Base-by-base conservation (phyloP, 805 yeast genomes). In the Myxozyma udenii region DNA sequence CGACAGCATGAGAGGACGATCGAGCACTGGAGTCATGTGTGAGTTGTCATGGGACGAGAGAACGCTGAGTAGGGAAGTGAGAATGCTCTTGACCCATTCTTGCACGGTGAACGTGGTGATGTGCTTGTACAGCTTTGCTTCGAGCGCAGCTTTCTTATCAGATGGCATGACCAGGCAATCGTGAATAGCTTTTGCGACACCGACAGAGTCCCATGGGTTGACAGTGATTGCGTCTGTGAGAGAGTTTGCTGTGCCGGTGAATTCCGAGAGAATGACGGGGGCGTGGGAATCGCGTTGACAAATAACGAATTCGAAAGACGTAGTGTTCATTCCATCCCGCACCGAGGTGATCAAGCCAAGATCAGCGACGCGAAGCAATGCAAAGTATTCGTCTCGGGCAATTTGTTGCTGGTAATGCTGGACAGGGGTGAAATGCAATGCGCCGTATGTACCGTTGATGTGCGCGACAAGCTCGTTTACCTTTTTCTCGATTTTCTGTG, bases 131-230 rank as follows among this genome's bases (percentile, higher is more conserved):
- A 89, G 68, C 48, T 75, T 77, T 11, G 66, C 61, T 63, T 84
- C 85, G 42, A 80, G 67, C 3, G 62, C 64, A 2, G 62, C 58
- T 56, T 78, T 79, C 11, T 74, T 74, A 6, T 71, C 76, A 2
- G 68, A 67, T 1, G 80, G 62, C 80, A 86, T 75, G 21, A 67
- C 61, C 19, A 93, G 75, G 44, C 89, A 78, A 45, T 79, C 80
- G 66, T 89, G 75, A 50, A 95, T 85, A 4, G 89, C 78, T 62
- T 81, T 85, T 1, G 98, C 91, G 33, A 91, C 91, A 1, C 95
- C 95, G 23, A 87, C 91, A 0, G 95, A 77, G 70, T 93, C 98
- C 96, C 97, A 93, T 5, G 99, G 99, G 62, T 93, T 93, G 32
- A 93, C 93, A 58, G 85, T 79, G 45, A 87, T 76, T n/a, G 74